Percentiles rank a stretch among this genome's conserved stretches.
phyloP scores from a whole-genome alignment of 148 eudicot genomes.

The Camellia sinensis region DNA sequence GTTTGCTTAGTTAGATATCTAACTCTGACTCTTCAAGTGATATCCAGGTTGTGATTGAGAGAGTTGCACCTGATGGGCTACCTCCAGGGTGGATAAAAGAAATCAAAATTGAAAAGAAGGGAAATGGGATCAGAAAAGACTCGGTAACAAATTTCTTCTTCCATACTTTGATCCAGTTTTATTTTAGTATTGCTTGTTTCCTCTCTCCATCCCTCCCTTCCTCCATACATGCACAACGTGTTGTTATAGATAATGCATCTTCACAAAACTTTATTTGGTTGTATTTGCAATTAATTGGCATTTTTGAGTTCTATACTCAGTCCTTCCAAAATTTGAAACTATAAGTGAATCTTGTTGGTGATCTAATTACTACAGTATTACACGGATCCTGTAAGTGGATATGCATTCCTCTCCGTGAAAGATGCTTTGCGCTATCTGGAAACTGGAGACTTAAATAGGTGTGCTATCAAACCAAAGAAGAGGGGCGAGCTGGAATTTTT shows the following conservation, averaged over 20 bases:
- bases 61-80: conserved; percentile 42
- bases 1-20: not conserved
- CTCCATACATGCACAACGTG: not conserved
- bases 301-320: not conserved
- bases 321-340: not conserved
- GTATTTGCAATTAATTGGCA: not conserved
- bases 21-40: conserved; percentile 14
- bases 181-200: not conserved
- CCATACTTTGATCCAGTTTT: not conserved
- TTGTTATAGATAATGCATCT: not conserved
- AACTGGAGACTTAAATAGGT: conserved; percentile 54
- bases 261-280: not conserved
- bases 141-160: conserved; percentile 39
- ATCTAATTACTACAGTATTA: conserved; percentile 39
- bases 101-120: conserved; percentile 34
- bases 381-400: conserved; percentile 46
- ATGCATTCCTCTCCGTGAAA: conserved; percentile 59
- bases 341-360: not conserved
- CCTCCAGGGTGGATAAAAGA: conserved; percentile 78
- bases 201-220: not conserved
- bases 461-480: conserved; percentile 58
- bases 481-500: conserved; percentile 32
- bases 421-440: conserved; percentile 68
- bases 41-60: conserved; percentile 44
- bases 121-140: conserved; percentile 38